Evolutionary conservation across 345 rosid species (phyloP), one percentile per base, ranked within the genome.

Genomic region (Aegle marmelos): DNA sequence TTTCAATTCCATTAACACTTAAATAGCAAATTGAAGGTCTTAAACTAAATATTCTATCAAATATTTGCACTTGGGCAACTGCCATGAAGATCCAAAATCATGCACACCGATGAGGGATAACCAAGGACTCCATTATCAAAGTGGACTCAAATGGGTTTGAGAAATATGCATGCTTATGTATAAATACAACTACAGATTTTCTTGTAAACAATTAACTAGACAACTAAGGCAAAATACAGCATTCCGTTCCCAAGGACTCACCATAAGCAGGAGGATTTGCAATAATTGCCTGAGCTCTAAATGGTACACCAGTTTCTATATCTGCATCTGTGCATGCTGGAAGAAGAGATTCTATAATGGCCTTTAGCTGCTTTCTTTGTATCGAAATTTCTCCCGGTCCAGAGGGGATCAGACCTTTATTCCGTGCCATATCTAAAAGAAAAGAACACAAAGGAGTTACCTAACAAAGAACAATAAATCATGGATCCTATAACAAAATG

Each of bases 181-280:
- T 17, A 7, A 53, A 27, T 9, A 61, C 11, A 74, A 37, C 36
- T 73, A 72, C 17, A 14, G 6, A 6, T 61, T 63, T 62, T 24
- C 66, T 8, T 30, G 70, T 62, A 37, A 73, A 72, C 16, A 41
- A 5, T 62, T 41, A 45, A 62, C 41, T 41, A 2, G 21, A 17
- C 31, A 41, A 17, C 24, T 24, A 36, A 53, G 53, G 53, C 19
- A 65, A 76, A 70, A 54, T 25, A 41, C 33, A 14, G 36, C 21
- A 21, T 14, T 34, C n/a, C 48, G 33, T 54, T 10, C 25, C 21
- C 31, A 57, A 67, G 69, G 70, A 73, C 90, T 84, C 68, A 94
- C 98, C 99, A 81, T 94, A 96, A 36, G 98, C 98, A 62, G 98
- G 98, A 74, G 99, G 99, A 79, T 96, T 96, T 80, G 99, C 97